These are phyloP conservation scores for Nicotiana rustica DNA, from an alignment of 305 asterid genomes.

Conservation along the genomic window DNA sequence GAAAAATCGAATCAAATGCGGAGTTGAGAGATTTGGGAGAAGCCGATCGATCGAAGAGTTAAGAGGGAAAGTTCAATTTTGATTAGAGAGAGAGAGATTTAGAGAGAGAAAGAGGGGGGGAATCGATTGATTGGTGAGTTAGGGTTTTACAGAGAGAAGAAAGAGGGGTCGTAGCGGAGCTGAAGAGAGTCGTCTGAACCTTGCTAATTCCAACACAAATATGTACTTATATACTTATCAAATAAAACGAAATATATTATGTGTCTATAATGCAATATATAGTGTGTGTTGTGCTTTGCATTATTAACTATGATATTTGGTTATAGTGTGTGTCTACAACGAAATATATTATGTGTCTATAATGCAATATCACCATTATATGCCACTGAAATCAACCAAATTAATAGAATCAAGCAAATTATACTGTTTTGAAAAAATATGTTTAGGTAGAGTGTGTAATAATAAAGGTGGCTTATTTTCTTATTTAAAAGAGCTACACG, in stretches of 20 bases:
- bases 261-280: too few relatives aligned
- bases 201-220: too few relatives aligned
- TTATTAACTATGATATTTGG: too few relatives aligned
- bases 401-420: too few relatives aligned
- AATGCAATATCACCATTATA: too few relatives aligned
- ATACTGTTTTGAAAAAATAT: neutral
- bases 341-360: too few relatives aligned
- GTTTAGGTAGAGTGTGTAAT: neutral
- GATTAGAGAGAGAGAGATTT: conserved; percentile 13
- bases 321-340: too few relatives aligned
- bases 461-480: too few relatives aligned
- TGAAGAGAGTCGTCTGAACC: conserved; percentile 27
- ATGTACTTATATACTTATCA: too few relatives aligned
- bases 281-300: too few relatives aligned
- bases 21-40: conserved; percentile 36
- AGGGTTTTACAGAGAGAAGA: conserved; percentile 63
- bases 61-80: conserved; percentile 21
- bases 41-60: conserved; percentile 30
- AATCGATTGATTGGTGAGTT: conserved; percentile 41
- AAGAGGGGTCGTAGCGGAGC: conserved; percentile 31
- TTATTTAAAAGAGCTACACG: neutral
- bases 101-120: conserved; percentile 29
- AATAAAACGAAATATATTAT: too few relatives aligned
- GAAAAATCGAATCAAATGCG: conserved; percentile 35
- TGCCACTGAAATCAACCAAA: too few relatives aligned